phyloP scores from a whole-genome alignment of 495 filamentous ascomycete species.

The Thermothielavioides terrestris region DNA sequence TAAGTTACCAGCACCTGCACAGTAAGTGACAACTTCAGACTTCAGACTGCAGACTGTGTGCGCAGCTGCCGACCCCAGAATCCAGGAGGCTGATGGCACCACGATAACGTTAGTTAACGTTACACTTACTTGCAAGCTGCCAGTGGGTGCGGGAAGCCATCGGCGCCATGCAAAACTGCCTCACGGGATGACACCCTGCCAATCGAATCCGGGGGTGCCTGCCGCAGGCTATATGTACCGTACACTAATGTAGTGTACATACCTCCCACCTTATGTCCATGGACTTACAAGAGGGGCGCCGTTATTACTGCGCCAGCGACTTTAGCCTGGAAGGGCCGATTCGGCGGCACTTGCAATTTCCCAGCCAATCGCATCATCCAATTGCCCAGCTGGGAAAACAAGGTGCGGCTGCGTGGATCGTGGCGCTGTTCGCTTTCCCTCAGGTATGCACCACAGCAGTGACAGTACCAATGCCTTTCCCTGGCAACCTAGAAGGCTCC shows the following conservation, averaged over 20 bases:
- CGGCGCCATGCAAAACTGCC: constrained; percentile 22
- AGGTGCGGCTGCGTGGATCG: constrained; percentile 34
- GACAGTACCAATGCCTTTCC: no score
- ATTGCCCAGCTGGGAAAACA: constrained; percentile 26
- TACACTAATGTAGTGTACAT: no score
- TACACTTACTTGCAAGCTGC: constrained; percentile 12
- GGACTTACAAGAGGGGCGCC: constrained; percentile 24
- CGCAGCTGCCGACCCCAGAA: background rate
- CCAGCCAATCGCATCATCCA: constrained; percentile 23
- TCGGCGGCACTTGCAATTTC: constrained; percentile 22
- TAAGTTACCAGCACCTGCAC: no score
- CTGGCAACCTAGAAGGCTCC: background rate
- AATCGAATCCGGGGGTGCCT: constrained; percentile 27
- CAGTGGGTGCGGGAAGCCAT: constrained; percentile 11
- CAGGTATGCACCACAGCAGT: no score
- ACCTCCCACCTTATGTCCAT: no score
- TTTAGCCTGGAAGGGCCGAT: constrained; percentile 39
- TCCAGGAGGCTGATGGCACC: constrained; percentile 4
- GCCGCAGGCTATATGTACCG: constrained; percentile 21
- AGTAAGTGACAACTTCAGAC: no score
- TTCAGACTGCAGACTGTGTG: no score
- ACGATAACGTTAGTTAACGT: background rate
- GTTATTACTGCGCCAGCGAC: constrained; percentile 20
- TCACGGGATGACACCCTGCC: constrained; percentile 28
- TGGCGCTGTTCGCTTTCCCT: constrained; percentile 13